Conservation (phyloP, 352 stramenopile genomes). For the Pythium biforme region DNA sequence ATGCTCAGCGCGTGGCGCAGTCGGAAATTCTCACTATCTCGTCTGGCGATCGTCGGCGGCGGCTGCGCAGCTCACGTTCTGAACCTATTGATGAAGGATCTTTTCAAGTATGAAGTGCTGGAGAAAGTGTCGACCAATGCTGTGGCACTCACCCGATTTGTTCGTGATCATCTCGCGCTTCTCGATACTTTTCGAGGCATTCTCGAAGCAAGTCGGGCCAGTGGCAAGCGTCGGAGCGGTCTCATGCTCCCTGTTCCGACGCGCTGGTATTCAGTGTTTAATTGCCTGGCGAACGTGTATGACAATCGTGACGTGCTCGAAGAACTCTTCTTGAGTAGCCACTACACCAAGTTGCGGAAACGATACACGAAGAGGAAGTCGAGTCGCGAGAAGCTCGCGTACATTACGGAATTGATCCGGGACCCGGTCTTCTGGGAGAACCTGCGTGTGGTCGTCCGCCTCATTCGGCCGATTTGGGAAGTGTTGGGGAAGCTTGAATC, state of each 20-base stretch:
- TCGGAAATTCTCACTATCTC: no score
- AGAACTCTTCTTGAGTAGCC: no score
- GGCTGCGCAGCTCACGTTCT: slow-evolving; percentile 14
- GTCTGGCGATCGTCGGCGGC: slow-evolving; percentile 1
- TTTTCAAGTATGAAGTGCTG: background rate
- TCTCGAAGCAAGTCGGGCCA: background rate
- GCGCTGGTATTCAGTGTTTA: slow-evolving; percentile 9
- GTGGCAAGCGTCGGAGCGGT: background rate
- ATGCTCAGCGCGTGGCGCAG: background rate
- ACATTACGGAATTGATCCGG: background rate
- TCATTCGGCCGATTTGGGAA: background rate
- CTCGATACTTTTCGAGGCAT: slow-evolving; percentile 5
- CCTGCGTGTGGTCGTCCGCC: background rate
- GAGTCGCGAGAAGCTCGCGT: background rate
- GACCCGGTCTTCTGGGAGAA: background rate
- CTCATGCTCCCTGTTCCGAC: slow-evolving; percentile 4
- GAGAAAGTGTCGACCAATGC: slow-evolving; percentile 6
- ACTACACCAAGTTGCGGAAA: background rate
- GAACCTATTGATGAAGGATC: slow-evolving; percentile 17
- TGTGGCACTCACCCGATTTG: background rate
- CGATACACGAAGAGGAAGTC: background rate
- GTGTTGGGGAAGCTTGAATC: slow-evolving; percentile 1
- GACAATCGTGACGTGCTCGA: background rate
- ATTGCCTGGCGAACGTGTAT: background rate
- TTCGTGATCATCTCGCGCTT: slow-evolving; percentile 6